Percentiles rank a stretch among this genome's conserved stretches.
phyloP scores from a whole-genome alignment of 2,329 filamentous ascomycete species.

The Aspergillus flavus region DNA sequence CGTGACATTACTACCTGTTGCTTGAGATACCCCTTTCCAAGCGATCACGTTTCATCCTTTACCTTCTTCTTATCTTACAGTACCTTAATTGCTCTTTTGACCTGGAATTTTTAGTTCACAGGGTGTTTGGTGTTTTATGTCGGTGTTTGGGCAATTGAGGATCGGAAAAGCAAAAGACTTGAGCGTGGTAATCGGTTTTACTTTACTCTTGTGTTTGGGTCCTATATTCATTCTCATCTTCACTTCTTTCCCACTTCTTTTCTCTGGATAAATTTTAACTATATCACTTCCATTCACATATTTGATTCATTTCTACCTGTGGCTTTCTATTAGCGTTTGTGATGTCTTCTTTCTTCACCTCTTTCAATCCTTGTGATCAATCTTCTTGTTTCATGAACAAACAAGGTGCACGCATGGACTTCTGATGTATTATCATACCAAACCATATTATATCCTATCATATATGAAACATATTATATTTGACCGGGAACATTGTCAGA shows the following conservation, averaged over 20 bases:
- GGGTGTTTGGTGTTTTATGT: conserved; percentile 8
- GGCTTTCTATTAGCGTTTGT: neutral
- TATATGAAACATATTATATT: neutral
- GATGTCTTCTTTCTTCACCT: neutral
- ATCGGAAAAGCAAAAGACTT: conserved; percentile 5
- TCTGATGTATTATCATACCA: neutral
- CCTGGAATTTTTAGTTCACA: neutral
- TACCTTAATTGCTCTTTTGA: neutral
- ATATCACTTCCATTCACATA: conserved; percentile 2
- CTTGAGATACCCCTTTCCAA: conserved; percentile 9
- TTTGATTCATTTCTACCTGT: neutral
- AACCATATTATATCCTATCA: neutral
- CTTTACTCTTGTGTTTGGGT: neutral
- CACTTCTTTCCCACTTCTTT: neutral
- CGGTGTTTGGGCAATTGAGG: conserved; percentile 2
- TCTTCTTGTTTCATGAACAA: neutral
- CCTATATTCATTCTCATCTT: neutral
- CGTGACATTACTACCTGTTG: conserved; percentile 1
- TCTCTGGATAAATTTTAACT: conserved; percentile 6
- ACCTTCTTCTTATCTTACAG: neutral
- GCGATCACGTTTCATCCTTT: neutral
- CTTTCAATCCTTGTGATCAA: neutral
- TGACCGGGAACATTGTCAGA: neutral
- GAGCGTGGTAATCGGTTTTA: neutral
- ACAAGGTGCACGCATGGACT: neutral